Base-by-base conservation (phyloP, 345 rosid species). In the Pistacia atlantica region DNA sequence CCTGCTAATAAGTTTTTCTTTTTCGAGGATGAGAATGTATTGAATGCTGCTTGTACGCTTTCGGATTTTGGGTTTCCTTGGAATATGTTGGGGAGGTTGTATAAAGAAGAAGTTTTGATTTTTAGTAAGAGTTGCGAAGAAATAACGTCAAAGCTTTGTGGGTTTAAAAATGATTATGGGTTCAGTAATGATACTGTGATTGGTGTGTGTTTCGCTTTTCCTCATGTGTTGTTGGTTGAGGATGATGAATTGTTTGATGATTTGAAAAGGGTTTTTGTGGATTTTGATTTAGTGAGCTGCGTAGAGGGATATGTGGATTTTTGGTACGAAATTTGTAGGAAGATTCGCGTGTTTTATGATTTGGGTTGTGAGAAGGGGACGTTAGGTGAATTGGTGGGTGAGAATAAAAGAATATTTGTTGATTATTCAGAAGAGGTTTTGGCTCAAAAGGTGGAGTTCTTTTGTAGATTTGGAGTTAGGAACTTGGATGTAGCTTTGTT, bases 1-100 rank as follows among this genome's bases (percentile, higher is more conserved):
- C 91, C 94, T 11, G 67, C 66, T 42, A 78, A 87, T 35, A 89
- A 88, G 74, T 90, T 92, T 71, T 89, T 90, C 79, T 80, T 92
- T 42, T 82, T 75, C 4, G 93, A 92, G 80, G 93, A 92, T 77
- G 69, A 69, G n/a, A 65, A 52, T 57, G 76, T 79, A 42, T 80
- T 89, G 37, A 74, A 81, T 67, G 89, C 84, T 8, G 90, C 93
- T 46, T 81, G 77, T 72, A 85, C 78, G 18, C 86, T 92, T 65
- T 83, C 84, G 31, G 78, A 57, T 61, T 92, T 90, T 3, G 97
- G 97, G 72, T 90, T 90, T 82, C 93, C 94, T 35, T 92, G 94
- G 97, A 84, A 87, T 22, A 85, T 72, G 80, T 77, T 92, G 5
- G 97, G 93, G 46, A 80, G 45, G 72, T 68, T 90, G 84, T 92